Evolutionary conservation across 345 rosid species (phyloP), one percentile per base, ranked within the genome.

Genomic region (Lagerstroemia speciosa): DNA sequence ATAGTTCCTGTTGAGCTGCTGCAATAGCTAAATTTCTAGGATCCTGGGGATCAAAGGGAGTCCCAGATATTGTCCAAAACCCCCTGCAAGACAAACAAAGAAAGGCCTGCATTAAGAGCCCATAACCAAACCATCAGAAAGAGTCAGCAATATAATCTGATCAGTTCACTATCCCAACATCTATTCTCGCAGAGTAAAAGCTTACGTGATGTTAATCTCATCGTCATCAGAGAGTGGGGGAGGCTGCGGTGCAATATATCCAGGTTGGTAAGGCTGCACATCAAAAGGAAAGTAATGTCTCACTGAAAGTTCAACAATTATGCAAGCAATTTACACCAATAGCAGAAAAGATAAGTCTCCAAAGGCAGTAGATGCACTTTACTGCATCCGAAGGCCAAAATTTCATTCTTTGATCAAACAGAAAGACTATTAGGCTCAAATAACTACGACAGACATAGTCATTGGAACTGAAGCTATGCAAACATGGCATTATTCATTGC

Each of bases 1-100:
- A 70, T 69, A 94, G 87, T 83, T 83, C 92, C 45, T 87, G 93
- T 68, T 94, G 98, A 24, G 97, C 96, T 17, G 94, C 95, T 8
- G 97, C 93, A 80, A 89, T 84, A 66, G 98, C 98, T 73, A 85
- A 63, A 79, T 91, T 78, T 30, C 89, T 92, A 68, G 96, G 98
- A 58, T 94, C 96, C 45, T 69, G 89, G 75, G 92, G 72, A 79
- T 94, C 96, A 72, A 89, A 72, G 24, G 93, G 87, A 69, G 86
- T 82, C 46, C 99, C 97, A 67, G 91, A 75, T 67, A 89, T 78
- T 65, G 96, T 85, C 98, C 92, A 89, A 69, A 80, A 84, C 52
- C 86, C 93, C 71, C 96, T 89, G 80, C 41, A 52, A 30, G 34
- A 20, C 32, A 43, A 61, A 62, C 50, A 72, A 62, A 33, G 48